Conservation (phyloP, 495 filamentous ascomycete species). For the Mycothermus thermophilus region DNA sequence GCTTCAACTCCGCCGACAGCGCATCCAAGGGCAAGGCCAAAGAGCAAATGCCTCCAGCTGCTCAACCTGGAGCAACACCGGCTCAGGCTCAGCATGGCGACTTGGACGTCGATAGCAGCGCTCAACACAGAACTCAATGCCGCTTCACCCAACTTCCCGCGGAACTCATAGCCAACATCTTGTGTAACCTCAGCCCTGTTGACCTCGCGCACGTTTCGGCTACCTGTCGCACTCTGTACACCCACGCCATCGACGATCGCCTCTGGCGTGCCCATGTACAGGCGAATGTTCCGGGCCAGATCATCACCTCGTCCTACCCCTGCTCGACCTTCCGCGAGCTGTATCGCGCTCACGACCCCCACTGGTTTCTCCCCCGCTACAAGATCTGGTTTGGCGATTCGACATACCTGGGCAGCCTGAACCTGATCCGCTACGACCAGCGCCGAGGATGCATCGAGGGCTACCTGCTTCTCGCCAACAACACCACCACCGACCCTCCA, state of each 20-base stretch:
- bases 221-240: slow-evolving; percentile 41
- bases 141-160: slow-evolving; percentile 39
- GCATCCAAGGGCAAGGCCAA: no score
- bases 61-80: no score
- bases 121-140: no score
- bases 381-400: slow-evolving; percentile 79
- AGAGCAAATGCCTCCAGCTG: no score
- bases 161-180: slow-evolving; percentile 49
- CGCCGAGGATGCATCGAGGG: slow-evolving; percentile 63
- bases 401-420: slow-evolving; percentile 51
- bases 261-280: slow-evolving; percentile 53
- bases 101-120: no score
- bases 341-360: slow-evolving; percentile 58
- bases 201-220: slow-evolving; percentile 42
- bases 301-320: slow-evolving; percentile 40
- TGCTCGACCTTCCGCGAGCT: slow-evolving; percentile 51
- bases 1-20: no score
- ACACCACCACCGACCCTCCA: no score
- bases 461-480: slow-evolving; percentile 61
- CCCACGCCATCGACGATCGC: slow-evolving; percentile 39
- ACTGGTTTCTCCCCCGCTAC: slow-evolving; percentile 69
- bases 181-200: slow-evolving; percentile 43
- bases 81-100: no score
- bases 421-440: slow-evolving; percentile 60
- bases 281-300: slow-evolving; percentile 41